These are phyloP conservation scores for Acanthamoeba sp. DNA, from an alignment of 208 protist genomes.

Conservation along the genomic window DNA sequence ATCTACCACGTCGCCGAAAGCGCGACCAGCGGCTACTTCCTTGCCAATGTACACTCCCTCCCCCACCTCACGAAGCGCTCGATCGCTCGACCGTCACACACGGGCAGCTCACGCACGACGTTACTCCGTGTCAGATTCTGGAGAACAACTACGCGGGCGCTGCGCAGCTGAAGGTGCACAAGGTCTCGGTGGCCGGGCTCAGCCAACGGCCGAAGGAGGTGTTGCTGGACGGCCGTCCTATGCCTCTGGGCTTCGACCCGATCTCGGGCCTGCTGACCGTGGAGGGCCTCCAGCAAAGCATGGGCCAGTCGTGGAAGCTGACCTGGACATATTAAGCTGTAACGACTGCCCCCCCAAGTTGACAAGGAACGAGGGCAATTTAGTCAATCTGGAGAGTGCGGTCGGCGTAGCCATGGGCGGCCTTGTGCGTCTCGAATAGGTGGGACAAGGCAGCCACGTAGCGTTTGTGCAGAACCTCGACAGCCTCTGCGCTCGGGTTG, in stretches of 20 bases:
- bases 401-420: constrained; percentile 10
- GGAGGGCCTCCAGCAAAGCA: neutral
- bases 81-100: too few species aligned
- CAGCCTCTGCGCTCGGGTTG: neutral
- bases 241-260: neutral
- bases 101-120: neutral
- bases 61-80: neutral
- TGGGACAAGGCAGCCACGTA: neutral
- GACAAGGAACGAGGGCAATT: too few species aligned
- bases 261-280: neutral
- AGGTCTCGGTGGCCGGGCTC: neutral
- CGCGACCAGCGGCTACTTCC: neutral
- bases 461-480: neutral
- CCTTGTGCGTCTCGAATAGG: constrained; percentile 45
- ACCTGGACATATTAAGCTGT: constrained; percentile 58
- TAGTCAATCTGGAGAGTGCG: neutral
- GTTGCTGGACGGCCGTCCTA: neutral
- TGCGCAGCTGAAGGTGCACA: neutral
- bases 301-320: neutral
- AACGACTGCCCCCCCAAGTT: too few species aligned
- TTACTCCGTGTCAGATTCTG: neutral
- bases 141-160: neutral
- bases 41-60: neutral
- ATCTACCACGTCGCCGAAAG: neutral
- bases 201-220: neutral